Evolutionary conservation across 2,329 filamentous ascomycete species (phyloP), one percentile per base, ranked within the genome.

Genomic region (Eurotiales sp.): DNA sequence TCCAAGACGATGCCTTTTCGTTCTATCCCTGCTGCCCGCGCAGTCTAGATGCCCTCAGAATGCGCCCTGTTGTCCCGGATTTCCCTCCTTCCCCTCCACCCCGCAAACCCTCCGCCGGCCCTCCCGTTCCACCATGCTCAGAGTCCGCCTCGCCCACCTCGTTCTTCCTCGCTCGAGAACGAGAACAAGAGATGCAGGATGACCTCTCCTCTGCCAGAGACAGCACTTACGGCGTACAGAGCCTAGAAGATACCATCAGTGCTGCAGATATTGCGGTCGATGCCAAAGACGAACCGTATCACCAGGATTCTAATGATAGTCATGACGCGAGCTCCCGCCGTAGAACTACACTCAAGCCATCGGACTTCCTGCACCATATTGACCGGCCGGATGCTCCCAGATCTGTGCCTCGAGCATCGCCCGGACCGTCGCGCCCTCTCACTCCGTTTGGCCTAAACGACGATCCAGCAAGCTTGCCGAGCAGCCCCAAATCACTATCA

Each of bases 401-500:
- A 23, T 42, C 41, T n/a, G 25, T 36, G 25, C 34, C 57, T 37
- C 59, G 50, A 51, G 56, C 60, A 22, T 53, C 59, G 44, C 55
- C 63, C 25, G 49, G 58, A 39, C 56, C 59, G 15, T 72, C 71
- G 19, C 72, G 72, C 42, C 77, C 37, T 63, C 77, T 30, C 68
- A 69, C 34, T 56, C 74, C 47, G 59, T 60, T 41, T 77, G 75
- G 42, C 73, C 76, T 51, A 14, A 23, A 32, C 4, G 70, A 73
- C 44, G 76, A 76, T 30, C 68, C 71, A 2, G 77, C 75, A 2
- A 78, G 73, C 10, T 66, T 81, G 32, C 76, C 80, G 2, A 79
- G 78, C 61, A 84, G 81, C 46, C 82, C 82, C 1, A 81, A 79
- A 55, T 84, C 81, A 3, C 71, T 72, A 3, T 83, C 81, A 6